phyloP scores from a whole-genome alignment of 371 early-diverging fungal genomes.

The Ordospora pajunii region DNA sequence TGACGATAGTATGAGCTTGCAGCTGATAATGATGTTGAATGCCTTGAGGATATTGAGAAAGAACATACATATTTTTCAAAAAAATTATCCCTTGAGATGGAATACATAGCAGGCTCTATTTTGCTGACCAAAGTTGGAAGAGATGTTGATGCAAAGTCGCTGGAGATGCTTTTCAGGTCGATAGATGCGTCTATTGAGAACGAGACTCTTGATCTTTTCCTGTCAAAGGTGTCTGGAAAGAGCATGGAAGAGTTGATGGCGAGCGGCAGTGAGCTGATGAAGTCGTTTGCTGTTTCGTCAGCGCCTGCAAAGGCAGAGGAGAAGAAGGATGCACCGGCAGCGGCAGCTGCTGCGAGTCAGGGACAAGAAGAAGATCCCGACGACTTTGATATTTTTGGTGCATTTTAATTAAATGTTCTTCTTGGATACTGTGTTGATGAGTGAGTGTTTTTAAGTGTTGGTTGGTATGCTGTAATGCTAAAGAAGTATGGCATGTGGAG shows the following conservation, averaged over 20 bases:
- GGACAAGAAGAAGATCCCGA: conserved; percentile 55
- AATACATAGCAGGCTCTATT: conserved; percentile 37
- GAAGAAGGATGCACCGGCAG: conserved; percentile 29
- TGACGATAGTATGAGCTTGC: background rate
- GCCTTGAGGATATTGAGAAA: too few species aligned
- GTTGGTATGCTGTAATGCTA: too few species aligned
- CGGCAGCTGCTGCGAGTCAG: conserved; percentile 2
- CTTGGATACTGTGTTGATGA: background rate
- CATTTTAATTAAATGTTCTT: conserved; percentile 13
- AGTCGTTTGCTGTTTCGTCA: conserved; percentile 15
- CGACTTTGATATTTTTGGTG: conserved; percentile 62
- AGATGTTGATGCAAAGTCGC: background rate
- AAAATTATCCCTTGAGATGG: conserved; percentile 44
- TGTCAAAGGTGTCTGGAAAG: conserved; percentile 24
- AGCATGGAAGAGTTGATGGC: conserved; percentile 29
- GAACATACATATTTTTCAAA: conserved; percentile 11
- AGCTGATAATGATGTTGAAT: background rate
- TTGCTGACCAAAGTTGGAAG: conserved; percentile 11
- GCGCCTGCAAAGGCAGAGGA: conserved; percentile 1
- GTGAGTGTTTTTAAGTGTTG: background rate
- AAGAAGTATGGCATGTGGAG: too few species aligned
- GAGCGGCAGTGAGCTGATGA: conserved; percentile 30
- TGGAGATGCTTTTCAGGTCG: conserved; percentile 5
- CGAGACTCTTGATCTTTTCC: conserved; percentile 23
- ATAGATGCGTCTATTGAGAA: conserved; percentile 18